phyloP scores from a whole-genome alignment of 2,329 filamentous ascomycete genomes.

The Fusarium buxicola region DNA sequence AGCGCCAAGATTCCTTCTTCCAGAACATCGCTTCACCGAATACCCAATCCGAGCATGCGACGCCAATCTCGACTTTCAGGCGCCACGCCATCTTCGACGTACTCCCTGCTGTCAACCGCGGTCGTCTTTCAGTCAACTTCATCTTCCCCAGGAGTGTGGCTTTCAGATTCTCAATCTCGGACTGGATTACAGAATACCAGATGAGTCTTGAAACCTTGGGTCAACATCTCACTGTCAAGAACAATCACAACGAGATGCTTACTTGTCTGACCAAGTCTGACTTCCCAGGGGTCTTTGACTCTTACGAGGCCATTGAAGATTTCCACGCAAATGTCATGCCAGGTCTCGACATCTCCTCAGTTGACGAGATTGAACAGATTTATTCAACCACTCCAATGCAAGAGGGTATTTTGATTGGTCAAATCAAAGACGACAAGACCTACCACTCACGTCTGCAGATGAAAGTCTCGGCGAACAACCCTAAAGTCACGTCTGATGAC shows the following conservation, averaged over 20 bases:
- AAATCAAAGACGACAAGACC: neutral
- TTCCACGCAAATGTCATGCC: neutral
- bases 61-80: neutral
- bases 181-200: constrained; percentile 4
- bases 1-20: constrained; percentile 3
- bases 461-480: neutral
- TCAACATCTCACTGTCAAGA: neutral
- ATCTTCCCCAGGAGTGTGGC: neutral
- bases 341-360: neutral
- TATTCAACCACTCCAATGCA: neutral
- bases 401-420: constrained; percentile 9
- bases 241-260: neutral
- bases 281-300: constrained; percentile 5
- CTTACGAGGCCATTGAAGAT: constrained; percentile 3
- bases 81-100: constrained; percentile 13
- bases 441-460: constrained; percentile 6
- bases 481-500: too few relatives aligned
- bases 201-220: neutral
- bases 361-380: constrained; percentile 5
- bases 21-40: neutral
- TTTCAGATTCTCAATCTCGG: neutral
- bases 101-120: neutral
- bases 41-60: neutral
- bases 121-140: constrained; percentile 6
- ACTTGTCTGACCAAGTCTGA: constrained; percentile 3